A percentile compares a stretch with the other conserved stretches of the same genome.
Conservation (phyloP, 1,284 basidiomycete species). For the Leccinum brunneo-olivaceum region DNA sequence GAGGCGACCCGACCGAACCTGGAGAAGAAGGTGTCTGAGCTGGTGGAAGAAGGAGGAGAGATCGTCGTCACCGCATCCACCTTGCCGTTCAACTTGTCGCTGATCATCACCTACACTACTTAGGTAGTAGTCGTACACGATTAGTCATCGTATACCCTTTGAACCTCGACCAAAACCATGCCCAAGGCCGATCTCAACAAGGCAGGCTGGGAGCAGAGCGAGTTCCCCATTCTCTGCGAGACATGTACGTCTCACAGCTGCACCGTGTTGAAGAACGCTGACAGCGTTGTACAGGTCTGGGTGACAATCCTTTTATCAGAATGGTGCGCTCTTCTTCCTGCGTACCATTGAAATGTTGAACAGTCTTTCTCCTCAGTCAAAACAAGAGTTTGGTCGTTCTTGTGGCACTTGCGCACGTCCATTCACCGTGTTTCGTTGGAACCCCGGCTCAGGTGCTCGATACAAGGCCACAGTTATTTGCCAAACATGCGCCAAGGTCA, state of each 20-base stretch:
- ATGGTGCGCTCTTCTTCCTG: constrained; percentile 56
- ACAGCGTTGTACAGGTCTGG: constrained; percentile 55
- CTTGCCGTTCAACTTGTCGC: constrained; percentile 80
- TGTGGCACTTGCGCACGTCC: constrained; percentile 95
- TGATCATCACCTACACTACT: constrained; percentile 61
- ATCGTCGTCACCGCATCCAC: constrained; percentile 83
- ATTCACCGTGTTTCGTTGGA: constrained; percentile 98
- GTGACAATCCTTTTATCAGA: constrained; percentile 81
- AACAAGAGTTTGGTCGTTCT: constrained; percentile 92
- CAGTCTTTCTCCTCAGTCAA: constrained; percentile 58
- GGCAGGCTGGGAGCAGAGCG: constrained; percentile 86
- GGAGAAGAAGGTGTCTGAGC: constrained; percentile 75
- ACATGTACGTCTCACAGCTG: constrained; percentile 58
- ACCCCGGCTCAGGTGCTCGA: constrained; percentile 87
- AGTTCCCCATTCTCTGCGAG: constrained; percentile 87
- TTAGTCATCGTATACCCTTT: constrained; percentile 24
- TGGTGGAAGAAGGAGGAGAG: constrained; percentile 71
- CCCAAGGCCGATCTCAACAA: constrained; percentile 85
- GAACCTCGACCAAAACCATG: constrained; percentile 31
- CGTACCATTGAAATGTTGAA: constrained; percentile 6
- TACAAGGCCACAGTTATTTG: constrained; percentile 99
- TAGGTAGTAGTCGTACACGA: constrained; percentile 24
- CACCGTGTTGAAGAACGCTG: constrained; percentile 7
- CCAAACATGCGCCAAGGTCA: constrained; percentile 97
- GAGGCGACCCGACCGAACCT: constrained; percentile 85